A percentile compares a stretch with the other conserved stretches of the same genome.
These are phyloP conservation scores for Boeremia lycopersici DNA, from an alignment of 2,329 filamentous ascomycete species.

Conservation along the genomic window DNA sequence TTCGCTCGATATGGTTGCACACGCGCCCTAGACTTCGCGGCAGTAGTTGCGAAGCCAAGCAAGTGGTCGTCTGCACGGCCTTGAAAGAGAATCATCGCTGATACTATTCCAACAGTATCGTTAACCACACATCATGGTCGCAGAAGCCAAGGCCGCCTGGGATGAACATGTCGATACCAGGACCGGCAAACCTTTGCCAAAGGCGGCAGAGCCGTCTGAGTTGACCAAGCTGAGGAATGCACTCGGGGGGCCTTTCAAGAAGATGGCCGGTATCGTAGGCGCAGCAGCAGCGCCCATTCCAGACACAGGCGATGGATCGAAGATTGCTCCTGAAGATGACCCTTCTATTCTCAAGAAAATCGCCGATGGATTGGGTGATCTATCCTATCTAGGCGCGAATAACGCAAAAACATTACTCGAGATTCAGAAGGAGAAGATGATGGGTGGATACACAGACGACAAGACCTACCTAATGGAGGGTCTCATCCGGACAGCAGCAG, in stretches of 20 bases:
- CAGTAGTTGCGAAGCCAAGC: not conserved
- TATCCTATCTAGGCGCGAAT: constrained; percentile 40
- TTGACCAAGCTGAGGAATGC: constrained; percentile 40
- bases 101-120: constrained; percentile 1
- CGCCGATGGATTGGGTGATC: constrained; percentile 38
- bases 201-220: constrained; percentile 39
- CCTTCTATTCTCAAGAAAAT: constrained; percentile 43
- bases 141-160: constrained; percentile 35
- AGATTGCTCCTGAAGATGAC: constrained; percentile 43
- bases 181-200: constrained; percentile 36
- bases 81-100: not conserved
- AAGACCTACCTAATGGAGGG: constrained; percentile 67
- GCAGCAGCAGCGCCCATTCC: constrained; percentile 40
- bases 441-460: constrained; percentile 64
- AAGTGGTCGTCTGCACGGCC: not conserved
- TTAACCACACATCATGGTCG: constrained; percentile 18
- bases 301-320: constrained; percentile 53
- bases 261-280: constrained; percentile 34
- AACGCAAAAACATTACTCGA: constrained; percentile 48
- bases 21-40: not conserved
- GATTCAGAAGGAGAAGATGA: constrained; percentile 45
- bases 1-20: not conserved
- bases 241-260: constrained; percentile 38
- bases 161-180: constrained; percentile 41
- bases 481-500: constrained; percentile 57